Base-by-base conservation (phyloP, 495 filamentous ascomycete genomes). In the Xylaria telfairii region DNA sequence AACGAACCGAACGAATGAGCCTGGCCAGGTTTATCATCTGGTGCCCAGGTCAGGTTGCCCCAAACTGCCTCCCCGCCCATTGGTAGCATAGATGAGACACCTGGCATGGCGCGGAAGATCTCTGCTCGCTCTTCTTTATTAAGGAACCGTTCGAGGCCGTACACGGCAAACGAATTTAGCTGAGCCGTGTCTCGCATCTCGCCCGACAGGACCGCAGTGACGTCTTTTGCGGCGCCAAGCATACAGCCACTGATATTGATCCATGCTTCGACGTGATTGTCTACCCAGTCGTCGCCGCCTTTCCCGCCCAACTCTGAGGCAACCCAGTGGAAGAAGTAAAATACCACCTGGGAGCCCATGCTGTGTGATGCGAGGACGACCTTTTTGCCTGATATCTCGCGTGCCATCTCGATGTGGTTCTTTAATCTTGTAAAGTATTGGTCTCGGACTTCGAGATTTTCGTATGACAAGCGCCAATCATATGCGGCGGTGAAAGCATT, bases 161-260 rank as follows among this genome's bases (percentile, higher is more conserved):
- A 99, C 15, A 99, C 94, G 10, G 96, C 96, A 72, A 98, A 97
- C n/a, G 94, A 87, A 78, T 98, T 99, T 17, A 99, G 88, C 76
- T 98, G 96, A 1, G 96, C 96, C 0, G 96, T 99, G 77, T 99
- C 96, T 72, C 93, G 92, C 96, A 98, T 99, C 82, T 99, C 96
- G 39, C 96, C 96, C 0, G 94, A 97, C 0, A 98, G 87, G 8
- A 98, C 88, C 10, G 96, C 96, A 1, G 96, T 92, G 28, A 98
- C 81, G 56, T 93, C 94, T 84, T 99, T 99, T 65, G 93, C 86
- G 2, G 96, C 95, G 21, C 96, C 96, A 9, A 99, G 90, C 95
- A 99, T 97, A 79, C 94, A 98, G 21, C 96, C 96, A 71, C 92
- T 95, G 78, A 99, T 94, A 78, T 99, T 99, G 81, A 99, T 95